Conservation (phyloP, 1,284 basidiomycete species). For the Vanrija sp. region DNA sequence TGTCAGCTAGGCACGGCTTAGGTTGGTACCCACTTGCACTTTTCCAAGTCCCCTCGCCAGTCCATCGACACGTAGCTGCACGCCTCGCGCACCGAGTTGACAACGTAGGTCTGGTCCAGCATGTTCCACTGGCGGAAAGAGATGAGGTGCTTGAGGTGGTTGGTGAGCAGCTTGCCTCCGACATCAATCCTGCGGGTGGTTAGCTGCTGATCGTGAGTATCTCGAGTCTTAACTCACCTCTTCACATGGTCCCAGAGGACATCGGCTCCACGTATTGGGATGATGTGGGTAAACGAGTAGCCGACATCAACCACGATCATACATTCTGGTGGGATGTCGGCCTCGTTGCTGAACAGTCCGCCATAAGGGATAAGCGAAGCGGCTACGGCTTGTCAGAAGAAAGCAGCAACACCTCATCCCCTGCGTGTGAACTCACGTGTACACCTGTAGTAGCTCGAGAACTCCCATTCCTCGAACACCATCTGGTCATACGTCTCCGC, state of each 20-base stretch:
- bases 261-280: conserved; percentile 74
- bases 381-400: conserved; percentile 52
- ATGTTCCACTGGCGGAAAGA: conserved; percentile 97
- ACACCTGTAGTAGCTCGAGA: conserved; percentile 72
- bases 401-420: not conserved
- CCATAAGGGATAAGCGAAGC: conserved; percentile 73
- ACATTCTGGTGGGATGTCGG: conserved; percentile 64
- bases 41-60: conserved; percentile 69
- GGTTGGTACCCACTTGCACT: conserved; percentile 62
- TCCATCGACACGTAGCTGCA: conserved; percentile 81
- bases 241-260: conserved; percentile 75
- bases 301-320: conserved; percentile 80
- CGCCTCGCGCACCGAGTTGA: conserved; percentile 81
- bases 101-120: conserved; percentile 87
- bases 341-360: conserved; percentile 56
- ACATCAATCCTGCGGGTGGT: conserved; percentile 68
- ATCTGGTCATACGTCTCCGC: conserved; percentile 90
- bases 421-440: conserved; percentile 59
- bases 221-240: conserved; percentile 54
- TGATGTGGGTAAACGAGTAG: conserved; percentile 85
- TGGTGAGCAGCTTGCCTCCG: conserved; percentile 89
- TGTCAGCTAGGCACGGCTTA: not conserved
- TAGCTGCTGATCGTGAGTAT: not conserved
- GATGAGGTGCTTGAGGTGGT: conserved; percentile 86
- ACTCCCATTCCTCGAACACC: conserved; percentile 94